phyloP scores from a whole-genome alignment of 495 filamentous ascomycete species.

The Lasiosphaeria ovina region DNA sequence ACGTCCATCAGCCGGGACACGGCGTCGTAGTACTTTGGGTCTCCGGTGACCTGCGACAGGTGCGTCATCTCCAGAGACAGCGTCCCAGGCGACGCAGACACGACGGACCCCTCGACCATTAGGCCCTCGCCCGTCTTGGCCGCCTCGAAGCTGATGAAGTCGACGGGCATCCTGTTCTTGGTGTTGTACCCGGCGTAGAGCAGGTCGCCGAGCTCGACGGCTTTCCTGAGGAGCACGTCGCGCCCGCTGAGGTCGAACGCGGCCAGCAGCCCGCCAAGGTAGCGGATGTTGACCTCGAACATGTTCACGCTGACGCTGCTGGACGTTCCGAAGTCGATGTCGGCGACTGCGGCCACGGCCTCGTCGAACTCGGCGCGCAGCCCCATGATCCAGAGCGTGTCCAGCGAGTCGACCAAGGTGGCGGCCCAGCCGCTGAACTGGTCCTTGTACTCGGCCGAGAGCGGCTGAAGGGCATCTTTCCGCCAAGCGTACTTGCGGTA shows the following conservation, averaged over 20 bases:
- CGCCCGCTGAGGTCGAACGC: slow-evolving; percentile 76
- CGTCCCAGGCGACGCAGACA: slow-evolving; percentile 44
- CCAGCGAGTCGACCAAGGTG: slow-evolving; percentile 81
- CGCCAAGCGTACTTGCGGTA: slow-evolving; percentile 78
- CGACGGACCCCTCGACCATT: slow-evolving; percentile 30
- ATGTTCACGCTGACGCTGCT: slow-evolving; percentile 66
- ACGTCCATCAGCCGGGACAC: slow-evolving; percentile 76
- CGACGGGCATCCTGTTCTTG: slow-evolving; percentile 78
- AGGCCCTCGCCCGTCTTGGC: slow-evolving; percentile 37
- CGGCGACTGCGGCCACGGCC: slow-evolving; percentile 66
- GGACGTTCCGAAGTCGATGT: slow-evolving; percentile 77
- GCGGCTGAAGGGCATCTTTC: slow-evolving; percentile 72
- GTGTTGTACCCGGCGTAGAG: slow-evolving; percentile 87
- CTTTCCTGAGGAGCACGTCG: slow-evolving; percentile 72
- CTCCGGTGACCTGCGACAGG: slow-evolving; percentile 79
- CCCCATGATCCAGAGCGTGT: slow-evolving; percentile 91
- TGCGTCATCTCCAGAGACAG: slow-evolving; percentile 84
- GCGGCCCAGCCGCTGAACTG: slow-evolving; percentile 91
- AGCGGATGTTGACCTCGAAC: slow-evolving; percentile 83
- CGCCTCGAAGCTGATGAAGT: slow-evolving; percentile 54
- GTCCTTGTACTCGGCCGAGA: slow-evolving; percentile 57
- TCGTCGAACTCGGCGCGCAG: slow-evolving; percentile 80
- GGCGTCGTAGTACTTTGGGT: slow-evolving; percentile 89
- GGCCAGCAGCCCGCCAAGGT: slow-evolving; percentile 73
- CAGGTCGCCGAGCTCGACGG: slow-evolving; percentile 78